Conservation (phyloP, 2,329 filamentous ascomycete species). For the Aureobasidium sp. region DNA sequence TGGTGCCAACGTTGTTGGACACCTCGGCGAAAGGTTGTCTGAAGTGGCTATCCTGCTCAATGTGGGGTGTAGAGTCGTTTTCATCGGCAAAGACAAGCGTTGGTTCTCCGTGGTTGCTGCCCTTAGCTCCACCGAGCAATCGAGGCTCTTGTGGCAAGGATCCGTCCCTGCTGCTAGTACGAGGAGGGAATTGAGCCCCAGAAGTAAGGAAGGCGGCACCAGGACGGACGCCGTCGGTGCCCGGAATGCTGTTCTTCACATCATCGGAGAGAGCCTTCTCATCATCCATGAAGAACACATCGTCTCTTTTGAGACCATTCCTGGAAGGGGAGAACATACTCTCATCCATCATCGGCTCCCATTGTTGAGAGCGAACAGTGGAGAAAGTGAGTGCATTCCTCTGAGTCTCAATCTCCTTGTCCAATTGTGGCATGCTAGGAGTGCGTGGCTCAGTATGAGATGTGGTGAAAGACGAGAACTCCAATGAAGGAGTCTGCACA, state of each 20-base stretch:
- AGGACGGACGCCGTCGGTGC: slow-evolving; percentile 5
- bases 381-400: slow-evolving; percentile 29
- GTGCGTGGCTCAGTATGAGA: slow-evolving; percentile 13
- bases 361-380: slow-evolving; percentile 35
- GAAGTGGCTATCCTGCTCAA: background rate
- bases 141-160: slow-evolving; percentile 12
- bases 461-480: slow-evolving; percentile 18
- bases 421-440: background rate
- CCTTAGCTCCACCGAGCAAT: slow-evolving; percentile 17
- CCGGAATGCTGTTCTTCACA: background rate
- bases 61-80: background rate
- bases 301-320: background rate
- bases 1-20: slow-evolving; percentile 17
- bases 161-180: slow-evolving; percentile 6
- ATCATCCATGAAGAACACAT: background rate
- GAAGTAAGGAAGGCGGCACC: slow-evolving; percentile 7
- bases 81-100: slow-evolving; percentile 21
- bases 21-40: slow-evolving; percentile 17
- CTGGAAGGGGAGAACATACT: background rate
- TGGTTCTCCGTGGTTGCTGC: slow-evolving; percentile 15
- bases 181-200: background rate
- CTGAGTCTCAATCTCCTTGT: background rate
- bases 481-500: slow-evolving; percentile 7
- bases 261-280: background rate
- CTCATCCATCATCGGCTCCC: slow-evolving; percentile 25